Conservation (phyloP, 176 grass and related monocot species). For the Panicum miliaceum region DNA sequence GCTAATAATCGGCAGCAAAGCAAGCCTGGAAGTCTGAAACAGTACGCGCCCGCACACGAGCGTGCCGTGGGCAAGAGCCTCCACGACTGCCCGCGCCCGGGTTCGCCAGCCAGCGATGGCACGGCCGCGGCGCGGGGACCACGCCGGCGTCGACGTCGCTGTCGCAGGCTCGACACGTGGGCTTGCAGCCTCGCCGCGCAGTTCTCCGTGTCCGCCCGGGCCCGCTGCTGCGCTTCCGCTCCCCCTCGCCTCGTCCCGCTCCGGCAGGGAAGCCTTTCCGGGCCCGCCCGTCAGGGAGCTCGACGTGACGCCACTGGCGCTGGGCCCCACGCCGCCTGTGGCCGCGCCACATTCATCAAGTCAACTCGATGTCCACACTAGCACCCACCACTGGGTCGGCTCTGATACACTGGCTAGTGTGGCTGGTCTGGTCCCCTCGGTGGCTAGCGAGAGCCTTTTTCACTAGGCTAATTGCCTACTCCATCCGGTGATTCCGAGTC, state of each 20-base stretch:
- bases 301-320: constrained; percentile 17
- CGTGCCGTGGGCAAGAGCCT: neutral
- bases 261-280: neutral
- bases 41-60: neutral
- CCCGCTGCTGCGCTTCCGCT: neutral
- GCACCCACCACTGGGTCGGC: neutral
- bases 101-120: neutral
- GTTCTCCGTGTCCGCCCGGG: neutral
- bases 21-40: neutral
- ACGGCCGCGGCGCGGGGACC: neutral
- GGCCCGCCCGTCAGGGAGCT: neutral
- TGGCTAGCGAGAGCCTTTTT: neutral
- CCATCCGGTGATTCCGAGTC: neutral
- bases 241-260: neutral
- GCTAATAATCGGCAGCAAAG: neutral
- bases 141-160: neutral
- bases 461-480: too few species aligned
- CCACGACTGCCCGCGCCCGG: neutral
- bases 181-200: constrained; percentile 14
- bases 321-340: neutral
- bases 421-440: neutral
- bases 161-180: constrained; percentile 35
- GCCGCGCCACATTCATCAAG: neutral
- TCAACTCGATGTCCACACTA: constrained; percentile 27
- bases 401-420: neutral